Percentiles rank a stretch among this genome's conserved stretches.
Conservation (phyloP, 1,284 basidiomycete genomes). For the Hortiboletus rubellus region DNA sequence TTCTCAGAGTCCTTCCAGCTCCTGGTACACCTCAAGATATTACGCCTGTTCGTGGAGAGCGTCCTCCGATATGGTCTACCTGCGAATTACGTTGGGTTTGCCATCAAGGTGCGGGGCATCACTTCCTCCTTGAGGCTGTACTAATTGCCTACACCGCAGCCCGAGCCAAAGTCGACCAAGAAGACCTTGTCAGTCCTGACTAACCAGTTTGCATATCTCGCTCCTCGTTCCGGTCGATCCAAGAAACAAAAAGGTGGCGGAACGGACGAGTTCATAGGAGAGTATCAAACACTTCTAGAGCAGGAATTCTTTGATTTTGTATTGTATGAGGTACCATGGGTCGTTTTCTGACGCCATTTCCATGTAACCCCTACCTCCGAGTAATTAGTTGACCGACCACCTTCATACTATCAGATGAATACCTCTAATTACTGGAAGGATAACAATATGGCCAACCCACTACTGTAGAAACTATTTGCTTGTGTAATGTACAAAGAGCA, state of each 20-base stretch:
- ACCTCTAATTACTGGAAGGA: constrained; percentile 43
- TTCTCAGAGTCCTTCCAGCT: constrained; percentile 98
- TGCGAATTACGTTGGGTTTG: constrained; percentile 83
- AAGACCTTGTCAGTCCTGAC: constrained; percentile 78
- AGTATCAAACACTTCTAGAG: constrained; percentile 89
- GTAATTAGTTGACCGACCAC: background rate
- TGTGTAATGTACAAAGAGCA: constrained; percentile 39
- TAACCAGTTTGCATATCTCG: constrained; percentile 80
- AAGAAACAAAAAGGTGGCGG: constrained; percentile 39
- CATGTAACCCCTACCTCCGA: background rate
- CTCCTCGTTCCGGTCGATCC: constrained; percentile 54
- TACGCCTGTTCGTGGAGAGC: constrained; percentile 92
- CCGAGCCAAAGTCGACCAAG: constrained; percentile 83
- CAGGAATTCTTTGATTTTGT: constrained; percentile 95
- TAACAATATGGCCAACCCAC: constrained; percentile 56
- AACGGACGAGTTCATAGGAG: constrained; percentile 75
- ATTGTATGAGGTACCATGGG: constrained; percentile 84
- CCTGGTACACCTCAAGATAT: constrained; percentile 90
- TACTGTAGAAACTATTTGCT: constrained; percentile 47
- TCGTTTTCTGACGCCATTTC: constrained; percentile 47
- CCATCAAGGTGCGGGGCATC: constrained; percentile 65
- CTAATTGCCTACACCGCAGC: constrained; percentile 47
- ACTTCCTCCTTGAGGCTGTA: background rate
- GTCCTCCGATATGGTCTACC: constrained; percentile 96
- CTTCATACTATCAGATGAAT: constrained; percentile 26